A percentile compares a stretch with the other conserved stretches of the same genome.
Evolutionary conservation across 2,329 filamentous ascomycete genomes (phyloP).

Genomic region (Ascomycota sp.): DNA sequence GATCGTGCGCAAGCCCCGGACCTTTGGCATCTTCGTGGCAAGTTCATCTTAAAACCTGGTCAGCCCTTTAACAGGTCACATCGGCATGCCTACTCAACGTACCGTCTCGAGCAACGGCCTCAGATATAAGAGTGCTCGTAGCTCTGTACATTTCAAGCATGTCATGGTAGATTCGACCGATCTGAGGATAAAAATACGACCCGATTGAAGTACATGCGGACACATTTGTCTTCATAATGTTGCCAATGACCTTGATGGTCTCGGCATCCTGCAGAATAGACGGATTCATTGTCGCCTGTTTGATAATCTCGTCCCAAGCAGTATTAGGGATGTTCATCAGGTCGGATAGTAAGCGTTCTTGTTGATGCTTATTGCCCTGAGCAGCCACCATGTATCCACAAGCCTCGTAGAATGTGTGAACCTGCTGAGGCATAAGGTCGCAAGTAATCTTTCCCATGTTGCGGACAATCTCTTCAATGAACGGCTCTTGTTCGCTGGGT

Average conservation of each 20-base stretch:
- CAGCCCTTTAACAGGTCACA: too few relatives aligned
- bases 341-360: constrained; percentile 78
- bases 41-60: too few relatives aligned
- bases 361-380: constrained; percentile 83
- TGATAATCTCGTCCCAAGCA: constrained; percentile 92
- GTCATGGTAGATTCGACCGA: constrained; percentile 90
- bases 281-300: constrained; percentile 66
- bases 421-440: constrained; percentile 86
- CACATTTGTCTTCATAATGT: constrained; percentile 99
- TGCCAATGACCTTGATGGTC: constrained; percentile 95
- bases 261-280: constrained; percentile 76
- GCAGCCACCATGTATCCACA: constrained; percentile 98
- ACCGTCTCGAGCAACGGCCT: constrained; percentile 74
- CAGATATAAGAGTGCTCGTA: constrained; percentile 88
- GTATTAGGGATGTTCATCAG: constrained; percentile 85
- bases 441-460: constrained; percentile 91
- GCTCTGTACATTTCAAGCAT: constrained; percentile 99
- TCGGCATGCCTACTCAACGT: too few relatives aligned
- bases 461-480: constrained; percentile 95
- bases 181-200: constrained; percentile 93
- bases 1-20: constrained; percentile 85
- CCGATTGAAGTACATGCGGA: constrained; percentile 95
- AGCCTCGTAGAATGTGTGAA: constrained; percentile 97
- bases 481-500: constrained; percentile 82
- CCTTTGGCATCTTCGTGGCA: constrained; percentile 92